Evolutionary conservation across 108 stramenopile genomes (phyloP).

Genomic region (Fragilaria crotonensis): DNA sequence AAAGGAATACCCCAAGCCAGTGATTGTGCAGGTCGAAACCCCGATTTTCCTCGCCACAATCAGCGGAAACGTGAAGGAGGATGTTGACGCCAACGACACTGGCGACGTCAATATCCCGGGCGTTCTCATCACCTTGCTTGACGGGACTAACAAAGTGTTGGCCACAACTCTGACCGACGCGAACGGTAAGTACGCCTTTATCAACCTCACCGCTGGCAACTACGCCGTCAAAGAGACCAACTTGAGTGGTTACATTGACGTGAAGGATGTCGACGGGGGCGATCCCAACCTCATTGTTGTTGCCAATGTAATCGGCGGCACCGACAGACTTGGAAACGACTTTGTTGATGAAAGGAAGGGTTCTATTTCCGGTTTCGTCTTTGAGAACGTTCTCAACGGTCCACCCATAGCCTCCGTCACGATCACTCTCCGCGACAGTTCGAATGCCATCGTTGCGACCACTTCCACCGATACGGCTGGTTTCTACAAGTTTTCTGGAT

Average conservation of each 20-base stretch:
- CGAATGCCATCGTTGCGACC: neutral
- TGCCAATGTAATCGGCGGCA: neutral
- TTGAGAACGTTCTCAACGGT: neutral
- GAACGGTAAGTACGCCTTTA: neutral
- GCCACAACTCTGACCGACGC: neutral
- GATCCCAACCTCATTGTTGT: neutral
- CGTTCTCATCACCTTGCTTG: neutral
- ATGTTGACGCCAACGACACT: neutral
- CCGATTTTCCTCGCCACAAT: neutral
- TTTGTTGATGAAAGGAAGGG: conserved; percentile 3
- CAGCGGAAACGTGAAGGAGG: neutral
- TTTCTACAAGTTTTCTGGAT: neutral
- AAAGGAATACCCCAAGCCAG: neutral
- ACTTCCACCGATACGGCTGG: neutral
- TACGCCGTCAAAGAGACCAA: neutral
- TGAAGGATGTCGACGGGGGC: neutral
- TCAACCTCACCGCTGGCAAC: neutral
- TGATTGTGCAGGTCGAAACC: neutral
- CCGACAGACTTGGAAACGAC: neutral
- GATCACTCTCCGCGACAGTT: neutral
- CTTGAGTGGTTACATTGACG: neutral
- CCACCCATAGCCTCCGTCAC: neutral
- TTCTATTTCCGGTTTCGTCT: neutral
- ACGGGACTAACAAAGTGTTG: neutral
- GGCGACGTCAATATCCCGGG: neutral